Evolutionary conservation across 2,329 filamentous ascomycete genomes (phyloP), one percentile per base, ranked within the genome.

Genomic region (Epichloe typhina): DNA sequence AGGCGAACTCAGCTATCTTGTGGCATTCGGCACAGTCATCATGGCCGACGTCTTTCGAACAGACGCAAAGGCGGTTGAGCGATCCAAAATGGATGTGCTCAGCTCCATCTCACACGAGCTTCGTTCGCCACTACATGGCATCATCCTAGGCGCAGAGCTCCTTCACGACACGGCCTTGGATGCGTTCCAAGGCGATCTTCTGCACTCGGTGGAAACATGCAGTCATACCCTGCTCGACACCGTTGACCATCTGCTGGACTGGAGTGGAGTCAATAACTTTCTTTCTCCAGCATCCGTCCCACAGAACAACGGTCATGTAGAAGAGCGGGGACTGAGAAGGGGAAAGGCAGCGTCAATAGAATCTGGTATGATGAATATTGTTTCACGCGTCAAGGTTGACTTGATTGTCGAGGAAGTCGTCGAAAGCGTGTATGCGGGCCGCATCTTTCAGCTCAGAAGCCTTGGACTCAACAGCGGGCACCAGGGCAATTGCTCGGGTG

Each of bases 71-170:
- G 57, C 62, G 9, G 65, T 67, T 0, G 68, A 72, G 36, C 71
- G 66, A 49, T 72, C 75, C 35, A 80, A 80, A 58, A 72, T 73
- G 1, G 77, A 81, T 51, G 74, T 80, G 37, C 70, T 83, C 7
- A 74, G 76, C 0, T 80, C 75, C 1, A 72, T 83, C 5, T 79
- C 75, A 3, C 80, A 83, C 57, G 80, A 83, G 58, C 63, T 83
- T 13, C 69, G 80, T 4, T 79, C 75, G 2, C 80, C 80, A 0
- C 64, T 83, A 0, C 79, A 83, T 50, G 80, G 79, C 2, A 74
- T 83, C 35, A 63, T 83, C 0, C 72, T 76, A 0, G 77, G 68
- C 48, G 68, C 71, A 1, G 76, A 80, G 54, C 61, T 80, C 3
- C 57, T 82, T 0, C 68, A 71, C 4, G 75, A 79, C n/a, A 77